These are phyloP conservation scores for Lodderomyces jiufengensis DNA, from an alignment of 1,139 yeast species.

Conservation along the genomic window DNA sequence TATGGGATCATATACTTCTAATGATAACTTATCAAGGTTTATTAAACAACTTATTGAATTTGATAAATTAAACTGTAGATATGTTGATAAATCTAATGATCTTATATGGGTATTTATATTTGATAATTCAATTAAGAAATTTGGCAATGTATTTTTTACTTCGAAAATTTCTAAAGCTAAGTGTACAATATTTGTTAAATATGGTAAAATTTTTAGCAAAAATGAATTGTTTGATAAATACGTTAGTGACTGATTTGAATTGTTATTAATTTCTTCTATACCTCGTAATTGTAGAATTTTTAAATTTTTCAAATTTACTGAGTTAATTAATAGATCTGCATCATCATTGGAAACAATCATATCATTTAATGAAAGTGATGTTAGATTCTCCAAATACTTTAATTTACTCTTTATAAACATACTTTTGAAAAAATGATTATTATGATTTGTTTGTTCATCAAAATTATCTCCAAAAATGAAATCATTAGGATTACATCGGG, in stretches of 20 bases:
- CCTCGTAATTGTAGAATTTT: constrained; percentile 23
- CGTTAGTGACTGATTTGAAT: too few species aligned
- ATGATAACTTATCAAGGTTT: constrained; percentile 27
- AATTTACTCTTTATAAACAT: constrained; percentile 16
- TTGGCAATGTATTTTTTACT: constrained; percentile 40
- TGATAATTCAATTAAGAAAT: constrained; percentile 27
- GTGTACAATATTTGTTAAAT: constrained; percentile 23
- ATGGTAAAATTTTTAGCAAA: constrained; percentile 23
- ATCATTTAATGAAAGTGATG: constrained; percentile 24
- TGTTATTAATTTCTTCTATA: constrained; percentile 24
- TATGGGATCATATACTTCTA: constrained; percentile 38
- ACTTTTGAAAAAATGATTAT: constrained; percentile 2
- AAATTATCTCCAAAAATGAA: too few species aligned
- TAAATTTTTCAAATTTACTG: constrained; percentile 22
- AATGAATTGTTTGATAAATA: constrained; percentile 26
- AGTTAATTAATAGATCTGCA: constrained; percentile 17
- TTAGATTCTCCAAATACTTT: constrained; percentile 16
- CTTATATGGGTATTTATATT: constrained; percentile 15
- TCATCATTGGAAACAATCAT: constrained; percentile 26
- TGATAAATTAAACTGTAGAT: constrained; percentile 22
- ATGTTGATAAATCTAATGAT: constrained; percentile 42
- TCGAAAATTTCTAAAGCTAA: constrained; percentile 47
- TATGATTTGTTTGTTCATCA: too few species aligned
- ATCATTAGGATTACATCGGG: too few species aligned
- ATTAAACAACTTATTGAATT: constrained; percentile 18